Evolutionary conservation across 257 asterid genomes (phyloP), one percentile per base, ranked within the genome.

Genomic region (Scutellaria baicalensis): DNA sequence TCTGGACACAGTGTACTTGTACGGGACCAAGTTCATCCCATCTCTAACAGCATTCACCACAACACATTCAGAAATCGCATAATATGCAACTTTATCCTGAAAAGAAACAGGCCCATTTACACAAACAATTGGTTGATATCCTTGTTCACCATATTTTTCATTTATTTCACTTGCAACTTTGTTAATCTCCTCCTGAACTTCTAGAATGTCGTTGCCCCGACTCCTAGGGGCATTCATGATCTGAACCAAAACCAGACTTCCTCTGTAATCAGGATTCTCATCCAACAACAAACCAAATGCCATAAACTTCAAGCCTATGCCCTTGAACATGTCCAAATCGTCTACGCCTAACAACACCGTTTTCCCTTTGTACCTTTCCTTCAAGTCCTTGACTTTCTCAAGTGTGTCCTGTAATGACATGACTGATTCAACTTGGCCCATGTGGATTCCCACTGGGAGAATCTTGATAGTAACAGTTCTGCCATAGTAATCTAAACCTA

Each of bases 21-120:
- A 93, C 9, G 98, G 98, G 27, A 93, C 96, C 77, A 93, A 82
- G 74, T 93, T 93, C 97, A 93, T 84, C 21, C 98, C 98, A 77
- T 93, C 98, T 57, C 98, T 80, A 17, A 93, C 93, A 8, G 97
- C 92, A 83, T 84, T 93, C 50, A 93, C 98, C 52, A 93, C 92
- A 5, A 80, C 93, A 74, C 97, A 90, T 40, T 93, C 98, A 2
- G 98, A 77, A 9, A 93, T 77, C 0, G 84, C 76, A 17, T 65
- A 88, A 23, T 90, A 86, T 0, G 95, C 96, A 21, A 90, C 85
- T 64, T 90, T 90, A 1, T 87, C 95, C 45, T 71, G 78, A 42
- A 86, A 88, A 0, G 92, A 77, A 66, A 90, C 83, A 0, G 95
- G 90, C 0, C 88, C 88, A 5, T 83, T 78, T 4, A 93, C 54